phyloP scores from a whole-genome alignment of 768 basidiomycete genomes.

The Clitopilus hobsonii region DNA sequence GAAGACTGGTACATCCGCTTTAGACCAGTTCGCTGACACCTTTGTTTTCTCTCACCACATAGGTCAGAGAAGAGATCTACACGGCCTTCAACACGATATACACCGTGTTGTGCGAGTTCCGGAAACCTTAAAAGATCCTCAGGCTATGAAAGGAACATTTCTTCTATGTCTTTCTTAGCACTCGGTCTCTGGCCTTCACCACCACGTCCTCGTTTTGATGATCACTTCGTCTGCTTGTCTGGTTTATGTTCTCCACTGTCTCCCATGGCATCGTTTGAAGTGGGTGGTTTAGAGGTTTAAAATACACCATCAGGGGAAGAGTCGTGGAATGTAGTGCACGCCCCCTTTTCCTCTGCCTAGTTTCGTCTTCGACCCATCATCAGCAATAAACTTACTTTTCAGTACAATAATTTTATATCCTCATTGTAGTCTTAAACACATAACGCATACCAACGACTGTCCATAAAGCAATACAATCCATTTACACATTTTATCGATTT shows the following conservation, averaged over 20 bases:
- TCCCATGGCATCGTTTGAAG: conserved; percentile 3
- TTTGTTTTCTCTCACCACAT: conserved; percentile 27
- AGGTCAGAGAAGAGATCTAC: conserved; percentile 99
- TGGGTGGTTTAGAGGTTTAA: conserved; percentile 13
- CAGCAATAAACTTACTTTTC: neutral
- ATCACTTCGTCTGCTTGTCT: neutral
- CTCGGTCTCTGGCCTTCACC: conserved; percentile 2
- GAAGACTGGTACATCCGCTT: conserved; percentile 29
- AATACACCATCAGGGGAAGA: conserved; percentile 20
- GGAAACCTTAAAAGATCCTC: conserved; percentile 59
- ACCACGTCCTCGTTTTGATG: conserved; percentile 6
- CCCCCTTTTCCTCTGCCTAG: conserved; percentile 26
- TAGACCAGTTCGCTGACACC: conserved; percentile 46
- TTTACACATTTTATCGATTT: conserved; percentile 23
- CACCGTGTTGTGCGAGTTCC: conserved; percentile 93
- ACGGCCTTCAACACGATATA: conserved; percentile 99
- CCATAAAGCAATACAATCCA: conserved; percentile 17
- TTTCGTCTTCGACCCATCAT: conserved; percentile 8
- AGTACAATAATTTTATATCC: conserved; percentile 25
- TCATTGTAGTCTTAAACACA: conserved; percentile 19
- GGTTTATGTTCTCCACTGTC: neutral
- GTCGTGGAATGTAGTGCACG: conserved; percentile 44
- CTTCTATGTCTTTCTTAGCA: conserved; percentile 1
- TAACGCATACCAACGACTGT: conserved; percentile 34
- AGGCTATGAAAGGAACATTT: neutral